Evolutionary conservation across 306 rosid species (phyloP).

Genomic region (Castanea crenata): DNA sequence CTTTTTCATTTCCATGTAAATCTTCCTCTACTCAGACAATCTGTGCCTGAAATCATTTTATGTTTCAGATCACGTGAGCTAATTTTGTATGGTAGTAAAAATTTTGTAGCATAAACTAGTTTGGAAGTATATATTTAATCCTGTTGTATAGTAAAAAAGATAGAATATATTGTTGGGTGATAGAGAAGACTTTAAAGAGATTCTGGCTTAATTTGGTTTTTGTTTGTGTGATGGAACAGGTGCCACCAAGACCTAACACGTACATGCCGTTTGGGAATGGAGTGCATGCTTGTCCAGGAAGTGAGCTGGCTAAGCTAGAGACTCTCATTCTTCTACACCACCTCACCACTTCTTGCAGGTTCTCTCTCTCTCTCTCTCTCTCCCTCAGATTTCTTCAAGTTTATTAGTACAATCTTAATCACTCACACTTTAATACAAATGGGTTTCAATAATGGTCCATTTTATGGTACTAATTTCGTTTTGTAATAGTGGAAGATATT

Average conservation of each 20-base stretch:
- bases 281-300: conserved; percentile 96
- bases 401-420: not conserved
- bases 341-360: conserved; percentile 78
- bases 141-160: not conserved
- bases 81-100: conserved; percentile 37
- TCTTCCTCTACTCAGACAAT: conserved; percentile 26
- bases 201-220: conserved; percentile 8
- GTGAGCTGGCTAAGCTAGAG: conserved; percentile 93
- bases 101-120: not conserved
- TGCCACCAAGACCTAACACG: conserved; percentile 83
- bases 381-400: not conserved
- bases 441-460: no score
- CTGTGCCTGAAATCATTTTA: conserved; percentile 23
- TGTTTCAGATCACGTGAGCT: conserved; percentile 61
- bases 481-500: no score
- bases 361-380: not conserved
- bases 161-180: not conserved
- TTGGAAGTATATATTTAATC: not conserved
- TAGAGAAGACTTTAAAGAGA: not conserved
- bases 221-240: conserved; percentile 51
- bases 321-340: conserved; percentile 82
- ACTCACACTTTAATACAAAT: no score
- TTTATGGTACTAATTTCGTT: no score
- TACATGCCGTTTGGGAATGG: conserved; percentile 95
- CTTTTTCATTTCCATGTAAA: conserved; percentile 47